Base-by-base conservation (phyloP, 768 basidiomycete species). In the Psilocybe cyanescens region DNA sequence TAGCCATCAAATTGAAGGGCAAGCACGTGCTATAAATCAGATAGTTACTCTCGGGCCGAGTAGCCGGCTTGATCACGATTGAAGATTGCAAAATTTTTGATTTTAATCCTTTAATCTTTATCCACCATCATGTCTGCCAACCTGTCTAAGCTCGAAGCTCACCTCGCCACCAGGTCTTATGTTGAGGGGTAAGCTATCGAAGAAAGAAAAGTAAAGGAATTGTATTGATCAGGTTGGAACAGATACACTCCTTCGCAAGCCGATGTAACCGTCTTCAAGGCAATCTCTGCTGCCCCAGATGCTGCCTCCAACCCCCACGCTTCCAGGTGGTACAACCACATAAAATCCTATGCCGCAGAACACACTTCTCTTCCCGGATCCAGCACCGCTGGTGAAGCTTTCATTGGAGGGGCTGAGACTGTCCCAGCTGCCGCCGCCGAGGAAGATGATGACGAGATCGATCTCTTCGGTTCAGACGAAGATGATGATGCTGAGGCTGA, bases 181-280 rank as follows among this genome's bases (percentile, higher is more conserved):
- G 83, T 97, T 53, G 92, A 95, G 74, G 95, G 95, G 95, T 96
- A 59, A 85, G 92, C 83, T 52, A 53, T 49, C 11, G 11, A 29
- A 57, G 47, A 33, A 9, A 37, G n/a, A 16, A 9, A n/a, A 7
- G 9, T 7, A 17, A 8, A 11, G 17, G 16, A 11, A 45, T 11
- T 14, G 24, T 53, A 4, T 14, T 44, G n/a, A 50, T 30, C 51
- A 31, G 12, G 7, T 51, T 57, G 33, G 57, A 67, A 55, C 51
- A 97, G 95, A 58, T 95, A 92, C 79, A 87, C 88, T 44, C 91
- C 96, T 48, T 95, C 95, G 44, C 95, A 97, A 78, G 93, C 95
- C 57, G 95, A 99, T 79, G 95, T 97, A 49, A 84, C 83, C 63
- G 93, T 97, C 72, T 95, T 91, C 86, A 94, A 92, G 74, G 82